Percentiles rank a stretch among this genome's conserved stretches.
Conservation (phyloP, 2,329 filamentous ascomycete species). For the Claviceps sorghi region DNA sequence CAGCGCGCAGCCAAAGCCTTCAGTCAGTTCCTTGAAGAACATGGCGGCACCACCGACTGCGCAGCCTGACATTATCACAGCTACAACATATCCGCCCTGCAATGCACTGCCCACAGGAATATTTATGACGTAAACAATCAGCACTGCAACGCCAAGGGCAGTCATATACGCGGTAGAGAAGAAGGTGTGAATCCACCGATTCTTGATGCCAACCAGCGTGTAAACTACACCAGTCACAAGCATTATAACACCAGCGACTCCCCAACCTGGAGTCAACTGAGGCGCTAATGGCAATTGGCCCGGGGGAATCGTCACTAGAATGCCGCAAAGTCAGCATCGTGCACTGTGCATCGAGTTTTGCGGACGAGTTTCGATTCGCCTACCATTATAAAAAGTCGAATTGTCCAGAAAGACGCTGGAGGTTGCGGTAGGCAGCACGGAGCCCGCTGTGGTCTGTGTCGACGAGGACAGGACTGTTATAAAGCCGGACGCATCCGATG, state of each 20-base stretch:
- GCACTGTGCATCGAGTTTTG: neutral
- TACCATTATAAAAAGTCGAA: slow-evolving; percentile 22
- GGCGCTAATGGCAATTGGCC: slow-evolving; percentile 58
- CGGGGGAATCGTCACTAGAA: slow-evolving; percentile 28
- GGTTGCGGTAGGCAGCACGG: slow-evolving; percentile 3
- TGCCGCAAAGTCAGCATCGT: slow-evolving; percentile 2
- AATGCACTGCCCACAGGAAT: slow-evolving; percentile 59
- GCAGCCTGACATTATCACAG: slow-evolving; percentile 55
- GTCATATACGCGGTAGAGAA: slow-evolving; percentile 63
- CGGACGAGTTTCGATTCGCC: neutral
- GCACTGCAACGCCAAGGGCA: slow-evolving; percentile 59
- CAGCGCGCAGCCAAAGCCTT: slow-evolving; percentile 68
- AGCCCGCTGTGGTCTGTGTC: neutral
- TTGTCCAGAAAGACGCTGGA: slow-evolving; percentile 11
- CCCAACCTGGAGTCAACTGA: slow-evolving; percentile 64
- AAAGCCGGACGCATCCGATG: neutral
- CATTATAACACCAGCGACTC: slow-evolving; percentile 62
- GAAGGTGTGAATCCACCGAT: slow-evolving; percentile 63
- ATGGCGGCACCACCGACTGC: slow-evolving; percentile 60
- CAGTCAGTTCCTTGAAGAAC: slow-evolving; percentile 71
- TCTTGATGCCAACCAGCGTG: slow-evolving; percentile 68
- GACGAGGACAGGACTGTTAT: neutral
- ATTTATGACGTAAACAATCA: slow-evolving; percentile 81
- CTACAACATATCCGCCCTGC: slow-evolving; percentile 78
- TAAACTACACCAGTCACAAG: slow-evolving; percentile 58